Percentiles rank a stretch among this genome's conserved stretches.
These are phyloP conservation scores for Acorus gramineus DNA, from an alignment of 106 monocot species.

Conservation along the genomic window DNA sequence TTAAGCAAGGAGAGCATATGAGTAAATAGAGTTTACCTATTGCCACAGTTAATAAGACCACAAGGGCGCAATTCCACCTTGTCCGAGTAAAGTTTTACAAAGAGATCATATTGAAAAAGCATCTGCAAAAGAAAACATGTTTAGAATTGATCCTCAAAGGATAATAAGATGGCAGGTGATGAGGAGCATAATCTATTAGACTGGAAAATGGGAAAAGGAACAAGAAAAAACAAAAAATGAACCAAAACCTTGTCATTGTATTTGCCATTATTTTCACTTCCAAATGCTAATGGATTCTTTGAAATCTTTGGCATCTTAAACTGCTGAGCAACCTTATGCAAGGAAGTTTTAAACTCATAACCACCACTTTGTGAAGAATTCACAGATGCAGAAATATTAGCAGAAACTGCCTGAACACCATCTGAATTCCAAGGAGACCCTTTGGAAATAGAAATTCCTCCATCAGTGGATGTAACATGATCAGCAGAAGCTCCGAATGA, in stretches of 20 bases:
- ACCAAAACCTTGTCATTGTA: background rate
- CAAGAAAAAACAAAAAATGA: too few species aligned
- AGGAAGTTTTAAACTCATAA: constrained; percentile 23
- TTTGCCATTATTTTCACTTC: constrained; percentile 15
- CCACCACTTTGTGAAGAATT: constrained; percentile 11
- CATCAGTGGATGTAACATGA: background rate
- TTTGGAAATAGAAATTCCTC: constrained; percentile 4
- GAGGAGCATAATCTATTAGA: too few species aligned
- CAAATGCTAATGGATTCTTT: constrained; percentile 17
- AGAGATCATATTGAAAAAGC: constrained; percentile 64
- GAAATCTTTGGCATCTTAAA: constrained; percentile 20
- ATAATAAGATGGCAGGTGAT: too few species aligned
- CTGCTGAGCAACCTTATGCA: constrained; percentile 31
- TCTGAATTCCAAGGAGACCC: constrained; percentile 4
- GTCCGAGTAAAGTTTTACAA: constrained; percentile 70
- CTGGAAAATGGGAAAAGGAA: too few species aligned
- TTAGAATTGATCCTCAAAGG: too few species aligned
- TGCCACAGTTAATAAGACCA: constrained; percentile 81
- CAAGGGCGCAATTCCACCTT: constrained; percentile 65
- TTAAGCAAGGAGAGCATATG: too few species aligned
- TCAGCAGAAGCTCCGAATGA: constrained; percentile 6
- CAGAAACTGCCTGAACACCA: constrained; percentile 4
- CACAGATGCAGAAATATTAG: constrained; percentile 4
- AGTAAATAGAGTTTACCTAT: constrained; percentile 44
- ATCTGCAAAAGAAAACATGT: constrained; percentile 24